These are phyloP conservation scores for Leccinum obscurum DNA, from an alignment of 768 basidiomycete species.

Conservation along the genomic window DNA sequence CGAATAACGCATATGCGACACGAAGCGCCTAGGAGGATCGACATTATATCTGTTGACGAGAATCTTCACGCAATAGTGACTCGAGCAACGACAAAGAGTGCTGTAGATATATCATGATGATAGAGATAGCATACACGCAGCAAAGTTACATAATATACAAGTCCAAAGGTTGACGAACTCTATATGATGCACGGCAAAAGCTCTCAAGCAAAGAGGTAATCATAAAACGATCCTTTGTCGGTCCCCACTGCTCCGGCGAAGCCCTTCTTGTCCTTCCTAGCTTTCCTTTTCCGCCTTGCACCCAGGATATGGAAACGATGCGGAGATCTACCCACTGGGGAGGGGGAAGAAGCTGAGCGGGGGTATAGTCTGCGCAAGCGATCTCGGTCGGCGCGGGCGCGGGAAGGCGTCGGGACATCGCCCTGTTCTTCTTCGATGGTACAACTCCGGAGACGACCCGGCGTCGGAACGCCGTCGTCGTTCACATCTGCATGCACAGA, in stretches of 20 bases:
- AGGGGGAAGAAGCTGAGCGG: conserved; percentile 54
- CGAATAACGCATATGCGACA: conserved; percentile 1
- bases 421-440: not conserved
- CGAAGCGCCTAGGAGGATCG: conserved; percentile 58
- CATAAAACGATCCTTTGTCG: conserved; percentile 37
- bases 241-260: conserved; percentile 17
- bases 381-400: conserved; percentile 25
- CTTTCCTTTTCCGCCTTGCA: conserved; percentile 19
- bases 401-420: conserved; percentile 12
- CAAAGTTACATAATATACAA: not conserved
- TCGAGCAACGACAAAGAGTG: not conserved
- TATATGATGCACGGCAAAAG: not conserved
- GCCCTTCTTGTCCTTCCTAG: conserved; percentile 12
- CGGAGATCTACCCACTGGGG: conserved; percentile 44
- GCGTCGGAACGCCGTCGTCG: conserved; percentile 11
- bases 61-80: conserved; percentile 48
- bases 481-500: conserved; percentile 21
- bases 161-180: not conserved
- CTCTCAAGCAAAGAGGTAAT: conserved; percentile 44
- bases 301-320: conserved; percentile 19
- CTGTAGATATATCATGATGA: conserved; percentile 4
- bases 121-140: conserved; percentile 7
- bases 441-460: conserved; percentile 1
- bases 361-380: conserved; percentile 33
- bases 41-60: conserved; percentile 53